phyloP scores from a whole-genome alignment of 768 basidiomycete genomes.

The Suillus occidentalis region DNA sequence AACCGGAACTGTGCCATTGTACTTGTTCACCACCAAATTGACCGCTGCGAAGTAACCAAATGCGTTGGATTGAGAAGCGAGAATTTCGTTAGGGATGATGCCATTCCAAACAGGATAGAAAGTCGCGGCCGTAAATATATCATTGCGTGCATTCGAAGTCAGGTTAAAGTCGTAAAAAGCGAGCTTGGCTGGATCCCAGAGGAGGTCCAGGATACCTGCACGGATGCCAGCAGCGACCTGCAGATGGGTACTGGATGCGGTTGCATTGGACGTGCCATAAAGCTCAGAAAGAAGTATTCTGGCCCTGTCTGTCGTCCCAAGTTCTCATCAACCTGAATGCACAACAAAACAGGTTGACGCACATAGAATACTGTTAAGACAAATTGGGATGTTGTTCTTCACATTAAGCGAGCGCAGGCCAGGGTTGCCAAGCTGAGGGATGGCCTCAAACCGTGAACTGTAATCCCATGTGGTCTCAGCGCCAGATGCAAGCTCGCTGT shows the following conservation, averaged over 20 bases:
- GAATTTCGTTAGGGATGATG: slow-evolving; percentile 75
- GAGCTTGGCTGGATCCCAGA: slow-evolving; percentile 81
- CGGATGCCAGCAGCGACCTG: slow-evolving; percentile 57
- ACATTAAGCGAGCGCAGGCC: slow-evolving; percentile 74
- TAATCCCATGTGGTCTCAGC: slow-evolving; percentile 69
- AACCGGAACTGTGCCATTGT: slow-evolving; percentile 83
- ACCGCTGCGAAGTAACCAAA: slow-evolving; percentile 73
- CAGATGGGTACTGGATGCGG: slow-evolving; percentile 49
- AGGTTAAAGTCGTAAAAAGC: slow-evolving; percentile 92
- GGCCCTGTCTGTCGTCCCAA: slow-evolving; percentile 52
- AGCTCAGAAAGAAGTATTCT: slow-evolving; percentile 60
- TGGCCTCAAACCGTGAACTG: slow-evolving; percentile 46
- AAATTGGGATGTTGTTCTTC: slow-evolving; percentile 65
- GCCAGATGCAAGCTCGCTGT: slow-evolving; percentile 83
- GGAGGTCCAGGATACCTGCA: slow-evolving; percentile 77
- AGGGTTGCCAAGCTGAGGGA: slow-evolving; percentile 41
- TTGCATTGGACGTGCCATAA: slow-evolving; percentile 48
- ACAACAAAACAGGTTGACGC: slow-evolving; percentile 30
- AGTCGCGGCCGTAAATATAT: slow-evolving; percentile 68
- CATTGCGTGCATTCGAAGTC: slow-evolving; percentile 61
- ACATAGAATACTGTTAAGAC: slow-evolving; percentile 87
- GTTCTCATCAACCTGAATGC: slow-evolving; percentile 3
- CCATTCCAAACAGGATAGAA: slow-evolving; percentile 89
- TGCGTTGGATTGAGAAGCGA: slow-evolving; percentile 54
- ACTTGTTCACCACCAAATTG: slow-evolving; percentile 78